Conservation (phyloP, 176 grass and related monocot genomes). For the Zoysia pacifica region DNA sequence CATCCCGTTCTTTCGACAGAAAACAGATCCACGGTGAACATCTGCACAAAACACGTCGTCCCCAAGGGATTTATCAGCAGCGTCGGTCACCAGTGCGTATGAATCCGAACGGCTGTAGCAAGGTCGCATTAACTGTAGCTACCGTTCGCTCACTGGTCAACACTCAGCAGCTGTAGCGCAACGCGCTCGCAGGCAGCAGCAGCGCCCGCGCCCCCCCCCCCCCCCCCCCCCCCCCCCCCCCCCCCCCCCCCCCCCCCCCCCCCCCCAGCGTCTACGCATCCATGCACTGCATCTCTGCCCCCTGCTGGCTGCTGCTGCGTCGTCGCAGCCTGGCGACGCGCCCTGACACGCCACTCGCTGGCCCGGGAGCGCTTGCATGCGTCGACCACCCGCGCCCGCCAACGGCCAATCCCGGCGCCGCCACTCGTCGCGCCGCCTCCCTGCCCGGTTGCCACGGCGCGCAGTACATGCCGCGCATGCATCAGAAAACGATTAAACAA, state of each 20-base stretch:
- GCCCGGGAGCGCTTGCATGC: constrained; percentile 18
- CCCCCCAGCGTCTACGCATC: not conserved
- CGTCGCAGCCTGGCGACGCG: constrained; percentile 16
- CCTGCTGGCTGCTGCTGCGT: not conserved
- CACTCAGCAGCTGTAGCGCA: constrained; percentile 25
- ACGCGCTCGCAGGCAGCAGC: constrained; percentile 20
- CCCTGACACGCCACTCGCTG: constrained; percentile 42
- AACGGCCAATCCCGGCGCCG: constrained; percentile 45
- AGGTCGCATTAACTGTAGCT: constrained; percentile 19
- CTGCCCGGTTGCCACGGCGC: constrained; percentile 42
- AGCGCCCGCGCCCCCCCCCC: too few species aligned
- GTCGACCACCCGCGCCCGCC: constrained; percentile 27
- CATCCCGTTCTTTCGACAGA: not conserved
- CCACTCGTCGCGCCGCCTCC: constrained; percentile 52
- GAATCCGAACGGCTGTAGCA: constrained; percentile 2
- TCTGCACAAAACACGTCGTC: not conserved
- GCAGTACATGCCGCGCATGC: constrained; percentile 55
- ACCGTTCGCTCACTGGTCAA: not conserved
- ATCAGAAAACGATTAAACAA: constrained; percentile 11
- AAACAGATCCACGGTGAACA: not conserved
- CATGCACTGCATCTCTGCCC: not conserved
- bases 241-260: too few species aligned
- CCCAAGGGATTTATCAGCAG: not conserved
- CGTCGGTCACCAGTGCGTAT: not conserved
- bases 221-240: too few species aligned